These are phyloP conservation scores for Coemansia interrupta DNA, from an alignment of 192 early-diverging fungal genomes.

Conservation along the genomic window DNA sequence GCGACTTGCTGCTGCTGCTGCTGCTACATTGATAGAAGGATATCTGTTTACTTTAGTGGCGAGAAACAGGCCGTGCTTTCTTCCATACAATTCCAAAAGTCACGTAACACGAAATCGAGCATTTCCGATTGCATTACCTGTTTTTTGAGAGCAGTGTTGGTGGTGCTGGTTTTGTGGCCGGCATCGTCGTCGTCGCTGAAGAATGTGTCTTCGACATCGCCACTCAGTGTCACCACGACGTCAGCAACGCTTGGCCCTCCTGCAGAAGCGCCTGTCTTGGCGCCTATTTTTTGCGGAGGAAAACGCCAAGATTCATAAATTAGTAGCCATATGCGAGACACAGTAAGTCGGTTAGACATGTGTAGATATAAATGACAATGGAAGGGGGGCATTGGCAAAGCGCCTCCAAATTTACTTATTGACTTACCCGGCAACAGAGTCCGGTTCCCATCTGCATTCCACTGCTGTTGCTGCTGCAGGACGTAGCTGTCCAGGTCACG, in stretches of 20 bases:
- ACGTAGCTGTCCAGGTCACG: constrained; percentile 42
- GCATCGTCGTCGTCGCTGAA: constrained; percentile 24
- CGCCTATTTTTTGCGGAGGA: background rate
- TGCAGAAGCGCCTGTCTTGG: background rate
- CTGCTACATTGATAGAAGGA: background rate
- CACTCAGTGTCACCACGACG: constrained; percentile 15
- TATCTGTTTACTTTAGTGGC: no score
- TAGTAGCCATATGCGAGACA: no score
- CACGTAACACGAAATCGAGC: no score
- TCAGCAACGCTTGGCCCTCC: constrained; percentile 8
- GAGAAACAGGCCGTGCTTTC: no score
- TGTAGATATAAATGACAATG: no score
- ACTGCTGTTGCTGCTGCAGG: constrained; percentile 3
- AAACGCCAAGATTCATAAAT: no score
- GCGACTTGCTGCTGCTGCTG: background rate
- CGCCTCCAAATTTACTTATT: no score
- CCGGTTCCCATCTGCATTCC: background rate
- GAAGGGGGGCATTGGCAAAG: no score
- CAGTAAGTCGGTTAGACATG: no score
- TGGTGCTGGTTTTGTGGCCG: background rate
- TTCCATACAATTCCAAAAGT: no score
- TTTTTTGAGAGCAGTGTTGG: background rate
- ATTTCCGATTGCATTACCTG: background rate
- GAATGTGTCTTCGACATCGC: constrained; percentile 6
- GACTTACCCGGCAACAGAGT: background rate